Base-by-base conservation (phyloP, 1,284 basidiomycete species). In the Polyporus tsugae region DNA sequence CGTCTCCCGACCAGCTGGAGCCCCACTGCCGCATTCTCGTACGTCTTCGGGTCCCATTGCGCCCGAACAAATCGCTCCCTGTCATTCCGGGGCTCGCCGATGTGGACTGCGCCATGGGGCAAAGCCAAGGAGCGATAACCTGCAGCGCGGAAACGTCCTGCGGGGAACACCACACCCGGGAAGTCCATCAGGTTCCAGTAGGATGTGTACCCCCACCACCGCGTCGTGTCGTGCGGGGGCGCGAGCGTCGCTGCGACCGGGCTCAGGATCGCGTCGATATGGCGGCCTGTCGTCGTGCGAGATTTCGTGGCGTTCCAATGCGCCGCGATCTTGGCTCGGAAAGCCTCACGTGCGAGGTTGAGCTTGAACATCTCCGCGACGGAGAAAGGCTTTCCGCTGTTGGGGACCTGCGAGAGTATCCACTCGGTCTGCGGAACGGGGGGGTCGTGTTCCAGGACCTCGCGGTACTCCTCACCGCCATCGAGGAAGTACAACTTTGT, bases 161-260 rank as follows among this genome's bases (percentile, higher is more conserved):
- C 83, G 39, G 89, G 89, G 77, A 91, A 86, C 17, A 85, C 85
- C 11, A 82, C 83, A 22, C 81, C 82, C 2, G 87, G 82, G 66
- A 85, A 86, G 76, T 91, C 89, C 69, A 84, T 75, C 65, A 89
- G 71, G 73, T 91, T 91, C 84, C 86, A 88, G 70, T 86, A 84
- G 2, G 83, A 83, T 15, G 83, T 84, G 74, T 89, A 89, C 4
- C 82, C 80, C 85, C 83, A 85, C 83, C 84, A 86, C 42, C 82
- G 78, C 29, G 84, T 84, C 9, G 80, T 83, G 62, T 84, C 84
- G 63, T 88, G 88, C 10, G 82, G 83, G 33, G 86, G 81, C 25
- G 87, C 85, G 2, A 87, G 77, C 29, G 84, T 86, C 0, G 86
- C 81, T 29, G 85, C 83, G n/a, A 83, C 82, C 4, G 89, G 89